These are phyloP conservation scores for Populus deltoides DNA, from an alignment of 345 rosid genomes.

Conservation along the genomic window DNA sequence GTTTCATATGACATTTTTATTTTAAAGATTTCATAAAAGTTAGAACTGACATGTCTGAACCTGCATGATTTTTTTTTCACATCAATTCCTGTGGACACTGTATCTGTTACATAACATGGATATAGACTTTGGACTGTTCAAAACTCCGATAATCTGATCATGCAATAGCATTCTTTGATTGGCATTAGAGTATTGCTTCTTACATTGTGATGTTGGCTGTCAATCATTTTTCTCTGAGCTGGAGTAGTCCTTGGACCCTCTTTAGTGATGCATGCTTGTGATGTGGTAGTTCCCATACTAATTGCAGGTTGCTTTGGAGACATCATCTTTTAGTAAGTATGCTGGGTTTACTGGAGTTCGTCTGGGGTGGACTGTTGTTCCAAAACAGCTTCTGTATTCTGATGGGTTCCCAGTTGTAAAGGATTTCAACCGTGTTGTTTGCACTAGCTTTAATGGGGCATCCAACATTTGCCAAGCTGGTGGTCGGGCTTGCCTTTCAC, in stretches of 20 bases:
- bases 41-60: too few relatives aligned
- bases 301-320: constrained; percentile 82
- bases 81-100: too few relatives aligned
- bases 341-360: constrained; percentile 98
- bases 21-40: too few relatives aligned
- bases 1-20: too few relatives aligned
- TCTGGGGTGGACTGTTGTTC: constrained; percentile 92
- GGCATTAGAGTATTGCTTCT: neutral
- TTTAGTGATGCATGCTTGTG: neutral
- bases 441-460: constrained; percentile 93
- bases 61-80: too few relatives aligned
- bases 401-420: constrained; percentile 88
- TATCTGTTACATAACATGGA: too few relatives aligned
- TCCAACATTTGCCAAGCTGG: constrained; percentile 89
- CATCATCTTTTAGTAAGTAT: constrained; percentile 86
- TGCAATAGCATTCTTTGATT: neutral
- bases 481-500: constrained; percentile 87
- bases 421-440: constrained; percentile 82
- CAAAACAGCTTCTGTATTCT: constrained; percentile 75
- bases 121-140: too few relatives aligned
- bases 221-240: neutral
- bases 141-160: too few relatives aligned
- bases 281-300: constrained; percentile 3
- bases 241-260: neutral
- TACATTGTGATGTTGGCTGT: neutral